phyloP scores from a whole-genome alignment of 352 stramenopile genomes.

The Aphanomyces invadans region DNA sequence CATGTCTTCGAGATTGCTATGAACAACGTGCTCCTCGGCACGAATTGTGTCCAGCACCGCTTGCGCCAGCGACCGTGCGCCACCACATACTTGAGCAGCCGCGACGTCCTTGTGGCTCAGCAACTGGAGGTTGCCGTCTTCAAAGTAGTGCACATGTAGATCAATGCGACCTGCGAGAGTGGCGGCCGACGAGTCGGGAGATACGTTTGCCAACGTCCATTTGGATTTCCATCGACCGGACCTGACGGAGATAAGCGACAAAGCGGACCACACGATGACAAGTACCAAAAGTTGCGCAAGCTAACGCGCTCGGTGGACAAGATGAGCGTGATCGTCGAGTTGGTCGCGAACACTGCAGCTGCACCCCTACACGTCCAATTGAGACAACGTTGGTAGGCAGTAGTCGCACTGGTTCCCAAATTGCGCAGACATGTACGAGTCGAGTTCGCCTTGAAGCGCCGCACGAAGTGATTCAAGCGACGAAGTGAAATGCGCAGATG shows the following conservation, averaged over 20 bases:
- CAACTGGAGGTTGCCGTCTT: constrained; percentile 93
- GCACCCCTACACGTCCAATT: constrained; percentile 38
- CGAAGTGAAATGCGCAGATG: neutral
- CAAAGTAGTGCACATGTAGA: constrained; percentile 92
- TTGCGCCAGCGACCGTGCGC: constrained; percentile 42
- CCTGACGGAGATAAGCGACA: constrained; percentile 20
- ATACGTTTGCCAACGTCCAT: constrained; percentile 46
- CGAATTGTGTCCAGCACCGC: constrained; percentile 70
- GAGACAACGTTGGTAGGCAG: neutral
- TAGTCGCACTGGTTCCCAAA: constrained; percentile 17
- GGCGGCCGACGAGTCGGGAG: constrained; percentile 27
- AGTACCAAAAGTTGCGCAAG: constrained; percentile 82
- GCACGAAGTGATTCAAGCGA: neutral
- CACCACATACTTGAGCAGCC: neutral
- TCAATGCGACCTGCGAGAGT: constrained; percentile 47
- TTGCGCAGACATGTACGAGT: neutral
- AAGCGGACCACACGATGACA: neutral
- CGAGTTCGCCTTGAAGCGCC: neutral
- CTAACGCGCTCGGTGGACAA: constrained; percentile 83
- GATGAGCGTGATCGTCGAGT: constrained; percentile 57
- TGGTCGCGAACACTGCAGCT: constrained; percentile 67
- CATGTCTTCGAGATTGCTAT: constrained; percentile 89
- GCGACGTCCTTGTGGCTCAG: constrained; percentile 64
- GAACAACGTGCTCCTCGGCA: constrained; percentile 73
- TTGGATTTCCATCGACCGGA: constrained; percentile 75